phyloP scores from a whole-genome alignment of 108 stramenopile species.

The Cyclotella atomus region DNA sequence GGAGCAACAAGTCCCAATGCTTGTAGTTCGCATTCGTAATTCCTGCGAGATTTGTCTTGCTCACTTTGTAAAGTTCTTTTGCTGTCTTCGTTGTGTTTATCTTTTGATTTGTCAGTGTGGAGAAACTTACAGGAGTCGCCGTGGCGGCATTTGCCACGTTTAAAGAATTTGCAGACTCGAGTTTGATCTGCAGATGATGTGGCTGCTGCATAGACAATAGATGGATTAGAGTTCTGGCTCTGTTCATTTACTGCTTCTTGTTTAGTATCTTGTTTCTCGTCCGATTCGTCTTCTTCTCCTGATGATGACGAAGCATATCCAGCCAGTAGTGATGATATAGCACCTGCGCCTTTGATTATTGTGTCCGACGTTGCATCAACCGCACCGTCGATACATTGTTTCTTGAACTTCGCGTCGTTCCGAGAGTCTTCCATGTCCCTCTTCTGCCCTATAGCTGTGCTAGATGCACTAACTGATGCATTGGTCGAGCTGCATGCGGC shows the following conservation, averaged over 20 bases:
- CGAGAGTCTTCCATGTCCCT: neutral
- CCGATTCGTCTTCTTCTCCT: slow-evolving; percentile 21
- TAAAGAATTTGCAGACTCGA: slow-evolving; percentile 40
- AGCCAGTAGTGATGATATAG: slow-evolving; percentile 65
- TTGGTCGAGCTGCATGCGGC: too few species aligned
- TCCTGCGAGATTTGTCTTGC: slow-evolving; percentile 35
- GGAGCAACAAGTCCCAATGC: slow-evolving; percentile 37
- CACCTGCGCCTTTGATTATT: slow-evolving; percentile 13
- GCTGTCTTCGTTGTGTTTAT: neutral
- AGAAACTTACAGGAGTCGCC: slow-evolving; percentile 53
- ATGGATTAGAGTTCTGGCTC: neutral
- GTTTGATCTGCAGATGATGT: slow-evolving; percentile 1
- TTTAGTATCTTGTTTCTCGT: neutral
- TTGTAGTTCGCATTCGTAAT: slow-evolving; percentile 32
- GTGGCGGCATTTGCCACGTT: slow-evolving; percentile 50
- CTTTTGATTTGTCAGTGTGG: slow-evolving; percentile 16
- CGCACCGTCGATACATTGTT: slow-evolving; percentile 9
- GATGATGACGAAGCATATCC: slow-evolving; percentile 86
- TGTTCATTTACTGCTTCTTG: neutral
- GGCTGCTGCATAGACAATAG: neutral
- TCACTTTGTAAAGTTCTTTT: slow-evolving; percentile 43
- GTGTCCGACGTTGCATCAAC: too few species aligned
- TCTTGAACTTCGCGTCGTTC: neutral
- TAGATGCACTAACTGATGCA: neutral
- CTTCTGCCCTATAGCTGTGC: neutral